Base-by-base conservation (phyloP, 371 early-diverging fungal genomes). In the Mortierella sp. region DNA sequence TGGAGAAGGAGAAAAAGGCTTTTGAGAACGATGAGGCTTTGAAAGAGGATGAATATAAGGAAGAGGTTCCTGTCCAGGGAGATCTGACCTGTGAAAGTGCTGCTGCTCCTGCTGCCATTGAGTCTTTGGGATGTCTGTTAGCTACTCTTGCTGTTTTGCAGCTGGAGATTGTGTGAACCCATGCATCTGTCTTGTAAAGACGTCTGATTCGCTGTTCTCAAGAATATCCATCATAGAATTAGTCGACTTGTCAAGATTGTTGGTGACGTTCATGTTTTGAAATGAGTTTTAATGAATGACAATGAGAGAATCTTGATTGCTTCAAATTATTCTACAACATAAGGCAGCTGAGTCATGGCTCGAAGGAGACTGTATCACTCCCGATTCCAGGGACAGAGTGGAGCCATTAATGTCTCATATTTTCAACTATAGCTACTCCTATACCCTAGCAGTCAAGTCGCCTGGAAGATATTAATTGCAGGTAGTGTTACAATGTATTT, bases 41-140 rank as follows among this genome's bases (percentile, higher is more conserved):
- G 43, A 40, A 7, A 41, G 9, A 6, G 52, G 9, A 16, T 41
- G 67, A 48, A 48, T 58, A 4, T 36, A 41, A 32, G 32, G 33
- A 10, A 55, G 10, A 24, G 22, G 28, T 3, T 55, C 55, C 28
- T 24, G 22, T 55, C 9, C 55, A 24, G 21, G 48, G 19, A 48
- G 48, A 48, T 21, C 45, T 53, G 40, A 53, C 0, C 48, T 43
- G 4, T 67, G 47, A 43, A 47, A 32, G 10, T 70, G 68, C 48
- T 63, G 53, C 19, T 67, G 69, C 15, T 47, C 45, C 7, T 59
- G 64, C 5, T 67, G 65, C 53, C 50, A 67, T 24, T 72, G 73
- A 10, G 55, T 53, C 55, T 63, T 65, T 1, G 61, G 59, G 59
- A 60, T 40, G 0, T 74, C 69, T 0, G 62, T 63, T 0, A 58